phyloP scores from a whole-genome alignment of 768 basidiomycete genomes.

The Lactarius akahatsu region DNA sequence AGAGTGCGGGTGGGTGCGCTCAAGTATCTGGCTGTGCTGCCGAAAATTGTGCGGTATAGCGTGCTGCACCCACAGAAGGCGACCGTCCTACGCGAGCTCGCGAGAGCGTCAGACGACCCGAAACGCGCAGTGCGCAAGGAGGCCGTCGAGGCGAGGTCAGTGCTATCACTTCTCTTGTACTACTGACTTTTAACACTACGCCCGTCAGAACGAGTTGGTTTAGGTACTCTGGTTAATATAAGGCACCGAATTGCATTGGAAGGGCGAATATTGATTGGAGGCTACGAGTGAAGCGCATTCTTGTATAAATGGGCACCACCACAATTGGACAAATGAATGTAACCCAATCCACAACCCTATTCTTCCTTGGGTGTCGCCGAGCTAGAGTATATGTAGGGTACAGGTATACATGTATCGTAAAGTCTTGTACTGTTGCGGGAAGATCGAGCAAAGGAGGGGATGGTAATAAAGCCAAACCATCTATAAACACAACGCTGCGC shows the following conservation, averaged over 20 bases:
- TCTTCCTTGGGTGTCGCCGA: neutral
- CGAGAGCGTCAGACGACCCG: constrained; percentile 83
- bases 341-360: neutral
- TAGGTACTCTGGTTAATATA: constrained; percentile 25
- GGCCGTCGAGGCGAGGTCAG: constrained; percentile 77
- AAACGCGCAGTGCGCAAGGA: constrained; percentile 78
- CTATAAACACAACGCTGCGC: constrained; percentile 1
- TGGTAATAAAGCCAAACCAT: constrained; percentile 4
- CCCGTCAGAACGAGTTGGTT: constrained; percentile 23
- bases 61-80: constrained; percentile 78
- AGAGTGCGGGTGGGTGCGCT: constrained; percentile 75
- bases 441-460: constrained; percentile 22
- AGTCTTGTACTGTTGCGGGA: constrained; percentile 19
- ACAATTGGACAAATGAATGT: constrained; percentile 8
- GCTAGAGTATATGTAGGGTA: constrained; percentile 22
- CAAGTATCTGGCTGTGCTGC: constrained; percentile 69
- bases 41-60: constrained; percentile 76
- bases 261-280: neutral
- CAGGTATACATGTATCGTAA: constrained; percentile 25
- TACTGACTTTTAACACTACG: neutral
- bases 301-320: constrained; percentile 1
- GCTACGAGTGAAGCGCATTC: neutral
- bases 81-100: constrained; percentile 70
- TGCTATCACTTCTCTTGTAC: neutral
- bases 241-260: neutral